Conservation (phyloP, 495 filamentous ascomycete genomes). For the Neurospora hispaniola region DNA sequence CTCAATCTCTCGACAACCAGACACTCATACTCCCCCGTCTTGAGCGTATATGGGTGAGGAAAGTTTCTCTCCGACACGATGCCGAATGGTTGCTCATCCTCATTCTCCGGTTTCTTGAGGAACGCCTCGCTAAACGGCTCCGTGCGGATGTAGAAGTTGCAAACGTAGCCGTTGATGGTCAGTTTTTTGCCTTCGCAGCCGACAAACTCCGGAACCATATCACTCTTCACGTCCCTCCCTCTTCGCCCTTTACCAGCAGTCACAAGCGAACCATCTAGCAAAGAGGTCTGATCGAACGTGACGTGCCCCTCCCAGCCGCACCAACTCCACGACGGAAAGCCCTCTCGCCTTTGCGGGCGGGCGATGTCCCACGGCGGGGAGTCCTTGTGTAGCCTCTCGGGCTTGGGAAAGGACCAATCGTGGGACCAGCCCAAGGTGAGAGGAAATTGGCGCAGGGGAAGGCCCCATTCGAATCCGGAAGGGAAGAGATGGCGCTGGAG, state of each 20-base stretch:
- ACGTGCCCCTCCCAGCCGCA: constrained; percentile 10
- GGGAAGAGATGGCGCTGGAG: constrained; percentile 4
- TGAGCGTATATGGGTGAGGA: constrained; percentile 9
- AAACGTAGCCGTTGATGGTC: constrained; percentile 1
- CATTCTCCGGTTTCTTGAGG: not conserved
- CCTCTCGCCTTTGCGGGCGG: not conserved
- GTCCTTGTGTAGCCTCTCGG: not conserved
- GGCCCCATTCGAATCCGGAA: constrained; percentile 9
- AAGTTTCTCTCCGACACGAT: constrained; percentile 11
- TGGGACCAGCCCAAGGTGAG: constrained; percentile 9
- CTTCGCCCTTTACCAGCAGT: not conserved
- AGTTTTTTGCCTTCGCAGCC: not conserved
- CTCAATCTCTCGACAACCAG: constrained; percentile 6
- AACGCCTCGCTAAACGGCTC: constrained; percentile 10
- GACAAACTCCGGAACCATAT: constrained; percentile 2
- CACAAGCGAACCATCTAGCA: not conserved
- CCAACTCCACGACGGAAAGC: constrained; percentile 11
- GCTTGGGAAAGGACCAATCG: not conserved
- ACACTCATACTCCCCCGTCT: constrained; percentile 1
- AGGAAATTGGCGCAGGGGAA: constrained; percentile 4
- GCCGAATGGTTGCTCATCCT: not conserved
- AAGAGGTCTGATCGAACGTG: not conserved
- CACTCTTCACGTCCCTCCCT: not conserved
- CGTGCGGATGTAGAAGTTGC: constrained; percentile 3
- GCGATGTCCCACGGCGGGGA: not conserved